These are phyloP conservation scores for Hanseniaspora valbyensis DNA, from an alignment of 805 yeast species.

Conservation along the genomic window DNA sequence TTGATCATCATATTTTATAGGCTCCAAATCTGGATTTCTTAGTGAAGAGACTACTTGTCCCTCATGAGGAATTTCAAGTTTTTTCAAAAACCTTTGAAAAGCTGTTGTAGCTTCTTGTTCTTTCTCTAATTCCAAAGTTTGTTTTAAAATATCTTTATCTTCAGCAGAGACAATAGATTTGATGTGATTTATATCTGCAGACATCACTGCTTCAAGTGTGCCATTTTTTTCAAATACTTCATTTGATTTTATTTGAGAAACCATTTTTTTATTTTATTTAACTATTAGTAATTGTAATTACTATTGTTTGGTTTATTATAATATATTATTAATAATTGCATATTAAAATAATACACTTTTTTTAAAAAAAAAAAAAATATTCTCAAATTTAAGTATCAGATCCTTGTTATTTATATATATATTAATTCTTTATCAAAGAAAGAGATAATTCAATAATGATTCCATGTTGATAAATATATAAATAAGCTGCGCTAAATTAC, in stretches of 20 bases:
- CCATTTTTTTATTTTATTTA: too few relatives aligned
- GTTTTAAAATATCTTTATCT: constrained; percentile 17
- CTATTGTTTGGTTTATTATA: too few relatives aligned
- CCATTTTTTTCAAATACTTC: constrained; percentile 5
- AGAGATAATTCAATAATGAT: too few relatives aligned
- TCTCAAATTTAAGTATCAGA: too few relatives aligned
- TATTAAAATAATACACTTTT: too few relatives aligned
- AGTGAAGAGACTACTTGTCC: constrained; percentile 25
- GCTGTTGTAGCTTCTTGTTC: constrained; percentile 13
- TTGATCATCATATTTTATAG: constrained; percentile 30
- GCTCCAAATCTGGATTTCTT: constrained; percentile 33
- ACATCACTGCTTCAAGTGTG: constrained; percentile 9
- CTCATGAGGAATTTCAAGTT: constrained; percentile 25
- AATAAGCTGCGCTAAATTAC: too few relatives aligned
- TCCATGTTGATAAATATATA: too few relatives aligned
- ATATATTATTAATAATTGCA: too few relatives aligned
- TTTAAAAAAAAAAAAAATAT: too few relatives aligned
- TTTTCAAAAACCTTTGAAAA: constrained; percentile 16
- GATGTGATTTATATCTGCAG: constrained; percentile 15
- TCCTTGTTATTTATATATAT: too few relatives aligned
- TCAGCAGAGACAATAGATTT: constrained; percentile 17
- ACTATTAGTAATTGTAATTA: too few relatives aligned
- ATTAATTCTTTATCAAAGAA: too few relatives aligned
- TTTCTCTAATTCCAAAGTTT: constrained; percentile 15
- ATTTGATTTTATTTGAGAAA: not conserved